Evolutionary conservation across 2,329 filamentous ascomycete species (phyloP).

Genomic region (Tolypocladium nubicola): DNA sequence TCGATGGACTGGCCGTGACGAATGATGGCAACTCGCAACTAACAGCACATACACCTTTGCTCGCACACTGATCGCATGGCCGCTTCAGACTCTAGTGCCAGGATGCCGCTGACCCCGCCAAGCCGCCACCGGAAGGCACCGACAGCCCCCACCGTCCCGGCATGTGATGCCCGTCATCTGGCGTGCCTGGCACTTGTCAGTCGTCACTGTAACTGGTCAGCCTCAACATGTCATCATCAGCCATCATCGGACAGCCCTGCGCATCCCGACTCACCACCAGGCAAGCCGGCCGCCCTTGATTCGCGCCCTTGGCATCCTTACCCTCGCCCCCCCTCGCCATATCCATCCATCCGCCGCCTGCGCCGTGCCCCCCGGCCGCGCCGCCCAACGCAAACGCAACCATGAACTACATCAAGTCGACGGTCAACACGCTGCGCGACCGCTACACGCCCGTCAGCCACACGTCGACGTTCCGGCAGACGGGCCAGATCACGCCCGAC

Average conservation of each 20-base stretch:
- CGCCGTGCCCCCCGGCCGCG: not conserved
- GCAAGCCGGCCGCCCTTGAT: too few species aligned
- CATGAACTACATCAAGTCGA: constrained; percentile 90
- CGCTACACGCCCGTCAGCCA: constrained; percentile 81
- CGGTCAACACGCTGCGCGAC: constrained; percentile 85
- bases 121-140: not conserved
- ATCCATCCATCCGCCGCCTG: not conserved
- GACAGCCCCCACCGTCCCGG: constrained; percentile 6
- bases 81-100: too few species aligned
- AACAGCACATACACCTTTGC: too few species aligned
- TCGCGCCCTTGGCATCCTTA: not conserved
- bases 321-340: not conserved
- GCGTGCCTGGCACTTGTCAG: constrained; percentile 3
- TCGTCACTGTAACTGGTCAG: not conserved
- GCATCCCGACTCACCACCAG: too few species aligned
- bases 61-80: too few species aligned
- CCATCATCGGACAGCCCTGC: not conserved
- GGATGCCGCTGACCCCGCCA: too few species aligned
- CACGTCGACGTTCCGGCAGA: constrained; percentile 86
- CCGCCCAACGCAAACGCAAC: constrained; percentile 6
- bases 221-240: constrained; percentile 3
- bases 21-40: too few species aligned
- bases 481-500: constrained; percentile 92
- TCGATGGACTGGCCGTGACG: too few species aligned
- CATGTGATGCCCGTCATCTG: constrained; percentile 17